Evolutionary conservation across 257 asterid genomes (phyloP).

Genomic region (Solanum peruvianum): DNA sequence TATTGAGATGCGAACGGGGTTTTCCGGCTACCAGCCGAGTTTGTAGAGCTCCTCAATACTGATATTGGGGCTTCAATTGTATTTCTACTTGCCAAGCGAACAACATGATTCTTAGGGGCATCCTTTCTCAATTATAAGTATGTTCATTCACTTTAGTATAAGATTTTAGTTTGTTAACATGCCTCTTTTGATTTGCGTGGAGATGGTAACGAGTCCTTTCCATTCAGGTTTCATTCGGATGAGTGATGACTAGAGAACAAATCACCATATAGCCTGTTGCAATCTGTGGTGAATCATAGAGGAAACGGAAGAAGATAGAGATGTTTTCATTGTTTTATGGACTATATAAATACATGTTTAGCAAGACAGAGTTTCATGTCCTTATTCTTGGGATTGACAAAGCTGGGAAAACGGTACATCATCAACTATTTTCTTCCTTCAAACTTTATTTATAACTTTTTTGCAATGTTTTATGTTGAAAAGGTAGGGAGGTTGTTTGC

Average conservation of each 20-base stretch:
- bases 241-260: background rate
- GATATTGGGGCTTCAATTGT: background rate
- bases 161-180: background rate
- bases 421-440: background rate
- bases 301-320: slow-evolving; percentile 14
- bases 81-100: background rate
- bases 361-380: slow-evolving; percentile 84
- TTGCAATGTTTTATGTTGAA: background rate
- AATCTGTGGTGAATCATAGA: background rate
- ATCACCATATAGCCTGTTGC: background rate
- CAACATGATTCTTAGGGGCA: background rate
- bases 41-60: background rate
- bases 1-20: background rate
- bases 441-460: background rate
- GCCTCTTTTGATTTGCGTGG: background rate
- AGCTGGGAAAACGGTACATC: slow-evolving; percentile 79
- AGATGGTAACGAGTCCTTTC: background rate
- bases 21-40: background rate
- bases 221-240: background rate
- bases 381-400: slow-evolving; percentile 95
- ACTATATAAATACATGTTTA: slow-evolving; percentile 69
- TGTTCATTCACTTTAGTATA: background rate
- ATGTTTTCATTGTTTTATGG: slow-evolving; percentile 89
- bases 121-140: background rate
- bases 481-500: background rate